Evolutionary conservation across 169 alveolate genomes (phyloP).

Genomic region (Plasmodium coatneyi): DNA sequence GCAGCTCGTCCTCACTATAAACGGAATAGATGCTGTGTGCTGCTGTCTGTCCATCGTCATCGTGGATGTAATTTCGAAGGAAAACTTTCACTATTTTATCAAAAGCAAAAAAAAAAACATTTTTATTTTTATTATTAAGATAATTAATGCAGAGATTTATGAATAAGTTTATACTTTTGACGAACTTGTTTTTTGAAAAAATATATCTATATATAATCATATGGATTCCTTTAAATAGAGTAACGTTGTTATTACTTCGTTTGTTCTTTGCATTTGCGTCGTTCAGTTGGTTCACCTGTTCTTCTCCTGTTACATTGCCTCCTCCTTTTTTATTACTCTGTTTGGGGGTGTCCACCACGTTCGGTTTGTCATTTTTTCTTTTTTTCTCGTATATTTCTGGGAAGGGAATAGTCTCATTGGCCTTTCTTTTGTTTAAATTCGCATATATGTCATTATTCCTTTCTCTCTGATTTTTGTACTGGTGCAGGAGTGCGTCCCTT

Average conservation of each 20-base stretch:
- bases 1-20: constrained; percentile 40
- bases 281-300: neutral
- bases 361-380: constrained; percentile 1
- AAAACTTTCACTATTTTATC: constrained; percentile 33
- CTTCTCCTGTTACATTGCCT: neutral
- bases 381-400: constrained; percentile 73
- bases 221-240: constrained; percentile 52
- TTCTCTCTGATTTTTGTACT: constrained; percentile 8
- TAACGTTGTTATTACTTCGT: constrained; percentile 12
- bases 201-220: constrained; percentile 54
- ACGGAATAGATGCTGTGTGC: constrained; percentile 39
- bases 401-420: constrained; percentile 61
- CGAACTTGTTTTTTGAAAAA: constrained; percentile 57
- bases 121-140: constrained; percentile 61
- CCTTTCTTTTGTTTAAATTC: constrained; percentile 55
- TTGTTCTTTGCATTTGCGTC: neutral
- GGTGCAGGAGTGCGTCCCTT: constrained; percentile 50
- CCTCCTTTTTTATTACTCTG: neutral
- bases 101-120: constrained; percentile 50
- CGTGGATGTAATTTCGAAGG: constrained; percentile 37
- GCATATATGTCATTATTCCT: constrained; percentile 25
- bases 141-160: constrained; percentile 58
- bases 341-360: neutral
- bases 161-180: constrained; percentile 40
- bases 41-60: constrained; percentile 6